phyloP scores from a whole-genome alignment of 2,329 filamentous ascomycete species.

The Neonectria ditissima region DNA sequence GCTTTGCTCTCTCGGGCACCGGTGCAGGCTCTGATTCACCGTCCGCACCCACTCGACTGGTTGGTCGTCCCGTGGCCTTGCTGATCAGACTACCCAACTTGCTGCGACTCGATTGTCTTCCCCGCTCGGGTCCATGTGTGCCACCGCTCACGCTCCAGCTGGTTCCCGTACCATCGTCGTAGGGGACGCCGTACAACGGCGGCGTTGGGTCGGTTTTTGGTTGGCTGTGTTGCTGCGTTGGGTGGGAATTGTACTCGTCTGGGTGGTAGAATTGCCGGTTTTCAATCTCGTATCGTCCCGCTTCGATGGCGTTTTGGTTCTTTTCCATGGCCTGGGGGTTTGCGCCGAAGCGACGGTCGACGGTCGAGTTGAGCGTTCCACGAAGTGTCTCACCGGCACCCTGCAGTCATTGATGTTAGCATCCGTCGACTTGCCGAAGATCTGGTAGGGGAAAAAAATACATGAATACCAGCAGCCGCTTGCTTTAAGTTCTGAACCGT shows the following conservation, averaged over 20 bases:
- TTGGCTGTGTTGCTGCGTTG: background rate
- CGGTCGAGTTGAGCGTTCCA: slow-evolving; percentile 40
- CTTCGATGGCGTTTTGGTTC: slow-evolving; percentile 40
- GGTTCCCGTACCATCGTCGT: background rate
- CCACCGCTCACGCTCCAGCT: slow-evolving; percentile 18
- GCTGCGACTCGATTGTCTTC: slow-evolving; percentile 26
- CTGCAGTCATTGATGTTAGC: slow-evolving; percentile 10
- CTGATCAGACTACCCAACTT: slow-evolving; percentile 31
- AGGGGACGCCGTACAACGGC: background rate
- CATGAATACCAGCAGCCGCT: slow-evolving; percentile 40
- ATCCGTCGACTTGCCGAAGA: background rate
- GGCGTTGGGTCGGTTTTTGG: background rate
- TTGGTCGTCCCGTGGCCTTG: slow-evolving; percentile 23
- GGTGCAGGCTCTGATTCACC: slow-evolving; percentile 4
- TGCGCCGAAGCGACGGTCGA: slow-evolving; percentile 35
- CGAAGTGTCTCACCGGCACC: slow-evolving; percentile 43
- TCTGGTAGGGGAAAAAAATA: background rate
- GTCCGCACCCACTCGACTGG: slow-evolving; percentile 5
- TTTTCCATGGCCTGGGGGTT: slow-evolving; percentile 31
- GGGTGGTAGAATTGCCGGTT: slow-evolving; percentile 39
- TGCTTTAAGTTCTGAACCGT: slow-evolving; percentile 40
- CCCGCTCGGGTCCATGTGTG: slow-evolving; percentile 14
- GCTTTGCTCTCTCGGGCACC: slow-evolving; percentile 32
- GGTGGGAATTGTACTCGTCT: slow-evolving; percentile 30
- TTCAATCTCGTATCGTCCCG: slow-evolving; percentile 41